Evolutionary conservation across 225 moss, liverwort and hornwort genomes (phyloP).

Genomic region (Pseudisothecium myosuroides): DNA sequence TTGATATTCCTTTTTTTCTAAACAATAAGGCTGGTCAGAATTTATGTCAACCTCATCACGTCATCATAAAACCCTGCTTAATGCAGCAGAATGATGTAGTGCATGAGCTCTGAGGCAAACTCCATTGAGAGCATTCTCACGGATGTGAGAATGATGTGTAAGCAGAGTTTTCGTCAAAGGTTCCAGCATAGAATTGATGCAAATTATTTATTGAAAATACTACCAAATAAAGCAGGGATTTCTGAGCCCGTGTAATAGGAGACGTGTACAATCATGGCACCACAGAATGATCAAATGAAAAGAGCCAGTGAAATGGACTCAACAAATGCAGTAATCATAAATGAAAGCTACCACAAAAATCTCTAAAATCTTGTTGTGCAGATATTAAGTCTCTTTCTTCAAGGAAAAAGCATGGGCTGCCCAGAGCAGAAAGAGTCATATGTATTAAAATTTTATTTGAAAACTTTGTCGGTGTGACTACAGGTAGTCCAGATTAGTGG

Average conservation of each 20-base stretch:
- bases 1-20: too few relatives aligned
- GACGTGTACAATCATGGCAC: neutral
- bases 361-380: neutral
- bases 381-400: too few relatives aligned
- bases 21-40: neutral
- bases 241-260: neutral
- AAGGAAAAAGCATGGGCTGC: neutral
- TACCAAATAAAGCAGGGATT: neutral
- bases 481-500: too few relatives aligned
- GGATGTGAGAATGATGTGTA: neutral
- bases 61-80: neutral
- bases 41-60: neutral
- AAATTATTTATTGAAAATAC: neutral
- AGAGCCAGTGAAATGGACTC: neutral
- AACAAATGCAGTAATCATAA: neutral
- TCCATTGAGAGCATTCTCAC: neutral
- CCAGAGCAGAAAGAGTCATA: neutral
- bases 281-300: neutral
- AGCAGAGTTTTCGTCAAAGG: neutral
- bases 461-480: neutral
- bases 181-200: neutral
- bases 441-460: neutral
- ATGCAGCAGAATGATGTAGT: too few relatives aligned
- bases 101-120: neutral
- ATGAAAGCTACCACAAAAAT: neutral